Conservation (phyloP, 106 monocot genomes). For the Acorus calamus region DNA sequence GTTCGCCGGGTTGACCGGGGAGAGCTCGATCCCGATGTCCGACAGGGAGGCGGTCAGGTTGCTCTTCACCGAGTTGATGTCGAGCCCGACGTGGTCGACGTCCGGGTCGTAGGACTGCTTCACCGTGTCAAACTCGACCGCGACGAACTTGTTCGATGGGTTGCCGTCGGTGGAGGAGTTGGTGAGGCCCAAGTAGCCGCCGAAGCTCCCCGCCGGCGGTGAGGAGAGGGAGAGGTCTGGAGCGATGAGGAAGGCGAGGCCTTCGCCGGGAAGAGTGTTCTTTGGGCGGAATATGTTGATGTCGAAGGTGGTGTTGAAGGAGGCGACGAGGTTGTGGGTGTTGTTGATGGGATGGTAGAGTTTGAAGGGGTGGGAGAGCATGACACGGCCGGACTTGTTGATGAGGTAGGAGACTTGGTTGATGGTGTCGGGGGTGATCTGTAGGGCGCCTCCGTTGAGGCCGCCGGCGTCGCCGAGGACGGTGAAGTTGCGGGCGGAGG, state of each 20-base stretch:
- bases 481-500: background rate
- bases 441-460: slow-evolving; percentile 18
- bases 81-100: too few species aligned
- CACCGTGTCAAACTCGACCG: slow-evolving; percentile 74
- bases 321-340: slow-evolving; percentile 20
- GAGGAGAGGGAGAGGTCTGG: background rate
- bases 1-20: too few species aligned
- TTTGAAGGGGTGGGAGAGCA: slow-evolving; percentile 19
- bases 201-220: slow-evolving; percentile 38
- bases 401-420: slow-evolving; percentile 7
- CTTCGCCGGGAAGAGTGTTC: slow-evolving; percentile 29
- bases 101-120: too few species aligned
- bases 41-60: too few species aligned
- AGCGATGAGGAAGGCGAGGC: slow-evolving; percentile 55
- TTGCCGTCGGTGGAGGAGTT: slow-evolving; percentile 43
- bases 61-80: too few species aligned
- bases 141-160: slow-evolving; percentile 40
- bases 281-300: slow-evolving; percentile 39
- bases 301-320: slow-evolving; percentile 56
- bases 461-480: slow-evolving; percentile 3
- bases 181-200: slow-evolving; percentile 72
- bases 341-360: slow-evolving; percentile 9
- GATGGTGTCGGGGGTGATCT: slow-evolving; percentile 31
- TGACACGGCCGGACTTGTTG: slow-evolving; percentile 42
- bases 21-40: too few species aligned